Evolutionary conservation across 345 rosid species (phyloP).

Genomic region (Citrus australasica): DNA sequence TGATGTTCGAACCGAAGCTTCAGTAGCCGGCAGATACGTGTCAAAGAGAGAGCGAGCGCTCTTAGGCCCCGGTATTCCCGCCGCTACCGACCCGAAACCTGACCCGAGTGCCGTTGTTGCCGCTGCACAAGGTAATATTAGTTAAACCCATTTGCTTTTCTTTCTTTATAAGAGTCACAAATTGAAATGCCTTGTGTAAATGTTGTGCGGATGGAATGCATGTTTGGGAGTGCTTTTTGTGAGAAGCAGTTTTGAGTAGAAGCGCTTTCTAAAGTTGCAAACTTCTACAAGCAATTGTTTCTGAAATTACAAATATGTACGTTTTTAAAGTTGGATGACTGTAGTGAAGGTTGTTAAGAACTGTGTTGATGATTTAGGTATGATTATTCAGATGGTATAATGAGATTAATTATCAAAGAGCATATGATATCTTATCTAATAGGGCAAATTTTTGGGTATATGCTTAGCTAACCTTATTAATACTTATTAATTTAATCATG

Average conservation of each 20-base stretch:
- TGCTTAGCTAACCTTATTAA: neutral
- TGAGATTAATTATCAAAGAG: neutral
- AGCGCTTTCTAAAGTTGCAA: neutral
- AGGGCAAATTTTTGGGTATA: neutral
- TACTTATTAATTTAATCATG: conserved; percentile 2
- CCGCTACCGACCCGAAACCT: neutral
- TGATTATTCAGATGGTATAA: neutral
- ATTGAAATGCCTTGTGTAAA: neutral
- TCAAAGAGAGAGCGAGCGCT: conserved; percentile 69
- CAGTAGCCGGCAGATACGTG: conserved; percentile 59
- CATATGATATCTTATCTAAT: too few relatives aligned
- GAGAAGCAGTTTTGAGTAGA: neutral
- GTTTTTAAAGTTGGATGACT: neutral
- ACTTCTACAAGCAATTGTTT: neutral
- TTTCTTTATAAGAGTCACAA: neutral
- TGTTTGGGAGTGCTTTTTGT: neutral
- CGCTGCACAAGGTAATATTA: conserved; percentile 38
- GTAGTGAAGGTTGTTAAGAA: neutral
- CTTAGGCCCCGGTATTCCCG: conserved; percentile 12
- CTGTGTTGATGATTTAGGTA: neutral
- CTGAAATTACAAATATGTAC: neutral
- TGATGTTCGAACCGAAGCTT: conserved; percentile 31
- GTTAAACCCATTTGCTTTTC: neutral
- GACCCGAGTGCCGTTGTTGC: conserved; percentile 11
- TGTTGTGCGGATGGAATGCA: neutral